Percentiles rank a stretch among this genome's conserved stretches.
These are phyloP conservation scores for Trichoderma guizhouense DNA, from an alignment of 2,329 filamentous ascomycete species.

Conservation along the genomic window DNA sequence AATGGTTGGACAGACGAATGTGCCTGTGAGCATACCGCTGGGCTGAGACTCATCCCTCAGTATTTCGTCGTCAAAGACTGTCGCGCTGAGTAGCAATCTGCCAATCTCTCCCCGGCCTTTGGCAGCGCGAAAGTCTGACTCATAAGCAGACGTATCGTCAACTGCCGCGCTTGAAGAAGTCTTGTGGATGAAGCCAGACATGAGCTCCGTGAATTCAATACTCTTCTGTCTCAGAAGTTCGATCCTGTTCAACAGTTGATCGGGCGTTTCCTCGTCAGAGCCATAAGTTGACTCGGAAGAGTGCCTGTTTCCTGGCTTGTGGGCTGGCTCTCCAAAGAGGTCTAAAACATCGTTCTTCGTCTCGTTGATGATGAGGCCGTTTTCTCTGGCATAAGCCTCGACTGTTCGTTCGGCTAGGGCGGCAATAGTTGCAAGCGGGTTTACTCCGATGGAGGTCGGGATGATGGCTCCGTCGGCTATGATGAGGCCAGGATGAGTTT, in stretches of 20 bases:
- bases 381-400: constrained; percentile 44
- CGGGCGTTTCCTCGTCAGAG: neutral
- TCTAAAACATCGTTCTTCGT: constrained; percentile 49
- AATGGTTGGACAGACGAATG: constrained; percentile 41
- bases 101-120: constrained; percentile 54
- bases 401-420: constrained; percentile 65
- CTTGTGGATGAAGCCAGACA: constrained; percentile 58
- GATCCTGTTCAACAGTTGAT: neutral
- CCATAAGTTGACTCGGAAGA: neutral
- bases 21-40: constrained; percentile 50
- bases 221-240: constrained; percentile 34
- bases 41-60: neutral
- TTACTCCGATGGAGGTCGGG: constrained; percentile 60
- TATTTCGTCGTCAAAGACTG: constrained; percentile 44
- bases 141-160: constrained; percentile 50
- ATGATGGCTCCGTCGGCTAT: constrained; percentile 61
- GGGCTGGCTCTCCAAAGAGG: constrained; percentile 51
- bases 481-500: constrained; percentile 56
- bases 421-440: constrained; percentile 67
- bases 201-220: constrained; percentile 61
- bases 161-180: constrained; percentile 36
- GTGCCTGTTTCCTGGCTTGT: constrained; percentile 23
- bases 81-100: constrained; percentile 57
- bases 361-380: constrained; percentile 43
- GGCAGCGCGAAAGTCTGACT: constrained; percentile 50